A percentile compares a stretch with the other conserved stretches of the same genome.
phyloP scores from a whole-genome alignment of 139 green algal genomes.

The Chlorella sp. region DNA sequence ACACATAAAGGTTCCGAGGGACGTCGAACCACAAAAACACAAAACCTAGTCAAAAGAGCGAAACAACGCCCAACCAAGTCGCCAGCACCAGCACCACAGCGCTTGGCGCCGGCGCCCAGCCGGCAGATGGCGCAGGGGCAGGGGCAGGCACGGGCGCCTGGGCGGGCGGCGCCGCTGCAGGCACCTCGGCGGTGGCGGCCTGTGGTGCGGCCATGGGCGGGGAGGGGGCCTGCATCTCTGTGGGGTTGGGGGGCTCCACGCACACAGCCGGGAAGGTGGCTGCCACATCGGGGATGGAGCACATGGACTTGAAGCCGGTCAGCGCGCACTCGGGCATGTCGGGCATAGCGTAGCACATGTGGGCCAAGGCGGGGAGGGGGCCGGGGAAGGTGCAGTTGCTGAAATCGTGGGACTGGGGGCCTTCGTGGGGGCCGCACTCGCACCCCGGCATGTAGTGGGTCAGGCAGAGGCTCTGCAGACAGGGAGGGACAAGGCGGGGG shows the following conservation, averaged over 20 bases:
- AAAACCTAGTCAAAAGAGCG: too few relatives aligned
- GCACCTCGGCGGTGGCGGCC: background rate
- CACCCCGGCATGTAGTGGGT: background rate
- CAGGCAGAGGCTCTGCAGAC: background rate
- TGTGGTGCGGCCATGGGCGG: background rate
- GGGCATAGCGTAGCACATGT: slow-evolving; percentile 19
- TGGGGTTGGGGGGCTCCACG: background rate
- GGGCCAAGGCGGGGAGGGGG: background rate
- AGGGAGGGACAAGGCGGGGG: background rate
- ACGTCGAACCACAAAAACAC: too few relatives aligned
- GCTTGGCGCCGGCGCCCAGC: background rate
- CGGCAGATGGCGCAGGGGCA: background rate
- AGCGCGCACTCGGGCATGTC: background rate
- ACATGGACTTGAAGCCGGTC: slow-evolving; percentile 5
- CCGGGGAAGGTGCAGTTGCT: background rate
- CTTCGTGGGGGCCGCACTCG: background rate
- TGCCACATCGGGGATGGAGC: background rate
- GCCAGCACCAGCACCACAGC: background rate
- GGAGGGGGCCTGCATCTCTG: background rate
- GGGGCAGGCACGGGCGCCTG: background rate
- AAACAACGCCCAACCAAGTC: background rate
- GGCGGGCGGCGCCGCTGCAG: too few relatives aligned
- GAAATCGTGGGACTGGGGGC: background rate
- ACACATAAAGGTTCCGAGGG: too few relatives aligned
- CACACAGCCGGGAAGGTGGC: slow-evolving; percentile 17